Base-by-base conservation (phyloP, 2,329 filamentous ascomycete species). In the Mollisia scopiformis region DNA sequence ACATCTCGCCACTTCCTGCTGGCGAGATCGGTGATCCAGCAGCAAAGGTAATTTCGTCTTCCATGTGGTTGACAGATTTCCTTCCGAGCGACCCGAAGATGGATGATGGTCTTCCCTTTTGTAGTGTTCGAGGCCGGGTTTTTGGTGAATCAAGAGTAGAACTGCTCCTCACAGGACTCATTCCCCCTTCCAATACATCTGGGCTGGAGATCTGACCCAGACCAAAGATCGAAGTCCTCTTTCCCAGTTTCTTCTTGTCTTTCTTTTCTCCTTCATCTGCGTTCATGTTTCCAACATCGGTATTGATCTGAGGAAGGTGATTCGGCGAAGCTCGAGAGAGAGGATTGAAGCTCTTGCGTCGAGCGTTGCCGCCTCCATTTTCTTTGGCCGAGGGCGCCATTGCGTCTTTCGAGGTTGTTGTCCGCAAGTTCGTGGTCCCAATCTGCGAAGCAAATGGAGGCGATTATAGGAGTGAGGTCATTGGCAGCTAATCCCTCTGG, bases 1-100 rank as follows among this genome's bases (percentile, higher is more conserved):
- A 68, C 41, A 65, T 54, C 10, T 16, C 23, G 25, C 28, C 43
- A 16, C 21, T 13, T 13, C 16, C 23, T n/a, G 43, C 14, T 13
- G 68, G 69, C 46, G 68, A 69, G 27, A 69, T 68, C 14, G 69
- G 68, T 21, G 67, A 60, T 13, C 61, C 65, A n/a, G 55, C 51
- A 41, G 57, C 51, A 21, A 68, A 52, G 23, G 61, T 62, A 19
- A 70, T 68, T 33, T 58, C 57, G 27, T 69, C 68, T 25, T 59
- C 71, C 16, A 69, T 57, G 46, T 69, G 65, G 21, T 58, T 65
- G 46, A 70, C 63, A 5, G 73, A 73, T 54, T 62, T 71, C 50
- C 67, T 71, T 14, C 72, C 72, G 39, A 75, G 51, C 39, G 72
- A 73, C 4, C 73, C 73, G 62, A 74, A 74, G 27, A 74, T 62